phyloP scores from a whole-genome alignment of 2,329 filamentous ascomycete genomes.

The Colletotrichum noveboracense region DNA sequence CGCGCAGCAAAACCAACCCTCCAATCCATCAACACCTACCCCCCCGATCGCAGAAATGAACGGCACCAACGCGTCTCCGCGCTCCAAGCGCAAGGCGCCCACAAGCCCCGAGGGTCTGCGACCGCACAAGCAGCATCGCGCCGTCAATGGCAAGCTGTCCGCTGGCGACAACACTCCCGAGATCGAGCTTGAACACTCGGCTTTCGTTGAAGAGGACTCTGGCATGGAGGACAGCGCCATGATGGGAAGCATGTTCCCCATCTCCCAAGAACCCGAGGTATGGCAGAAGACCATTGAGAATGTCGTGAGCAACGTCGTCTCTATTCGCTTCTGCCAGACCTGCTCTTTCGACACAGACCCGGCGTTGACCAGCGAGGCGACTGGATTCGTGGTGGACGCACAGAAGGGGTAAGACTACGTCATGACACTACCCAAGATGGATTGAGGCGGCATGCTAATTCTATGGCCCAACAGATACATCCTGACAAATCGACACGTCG shows the following conservation, averaged over 20 bases:
- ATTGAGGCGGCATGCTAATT: neutral
- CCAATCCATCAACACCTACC: neutral
- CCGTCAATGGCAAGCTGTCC: conserved; percentile 54
- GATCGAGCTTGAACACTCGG: conserved; percentile 25
- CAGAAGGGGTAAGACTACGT: conserved; percentile 72
- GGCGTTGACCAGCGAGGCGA: conserved; percentile 92
- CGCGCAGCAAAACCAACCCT: neutral
- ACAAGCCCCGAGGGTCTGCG: conserved; percentile 43
- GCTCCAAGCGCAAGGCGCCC: conserved; percentile 59
- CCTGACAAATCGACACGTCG: conserved; percentile 89
- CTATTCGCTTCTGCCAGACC: conserved; percentile 98
- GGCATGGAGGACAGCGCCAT: conserved; percentile 43
- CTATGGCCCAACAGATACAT: conserved; percentile 62
- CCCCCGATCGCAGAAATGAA: conserved; percentile 44
- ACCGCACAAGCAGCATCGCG: conserved; percentile 46
- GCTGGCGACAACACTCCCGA: conserved; percentile 57
- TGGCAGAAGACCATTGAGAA: conserved; percentile 97
- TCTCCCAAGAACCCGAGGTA: conserved; percentile 50
- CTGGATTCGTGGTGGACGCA: conserved; percentile 96
- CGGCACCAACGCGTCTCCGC: conserved; percentile 42
- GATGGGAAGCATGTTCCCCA: conserved; percentile 19
- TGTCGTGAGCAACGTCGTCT: conserved; percentile 94
- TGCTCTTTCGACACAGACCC: conserved; percentile 98
- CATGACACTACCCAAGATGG: neutral
- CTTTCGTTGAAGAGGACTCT: conserved; percentile 41